Evolutionary conservation across 345 rosid species (phyloP), one percentile per base, ranked within the genome.

Genomic region (Alliaria petiolata): DNA sequence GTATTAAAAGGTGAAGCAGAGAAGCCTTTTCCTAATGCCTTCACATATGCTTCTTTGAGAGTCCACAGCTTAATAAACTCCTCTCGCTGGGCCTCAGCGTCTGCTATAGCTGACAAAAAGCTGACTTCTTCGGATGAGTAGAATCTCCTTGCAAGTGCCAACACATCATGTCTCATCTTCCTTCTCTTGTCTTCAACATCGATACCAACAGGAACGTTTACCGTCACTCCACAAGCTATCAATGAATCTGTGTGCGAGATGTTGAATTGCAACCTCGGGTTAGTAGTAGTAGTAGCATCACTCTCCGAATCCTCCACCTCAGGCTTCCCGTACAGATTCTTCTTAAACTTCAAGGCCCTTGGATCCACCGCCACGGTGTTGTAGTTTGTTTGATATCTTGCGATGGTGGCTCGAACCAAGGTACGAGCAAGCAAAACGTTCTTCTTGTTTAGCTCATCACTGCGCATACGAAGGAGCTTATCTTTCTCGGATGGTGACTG

Each of bases 11-110:
- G 89, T 40, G 79, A 58, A 60, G 88, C 89, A 22, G 97, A 87
- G 76, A 91, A 84, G 45, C 92, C 89, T 75, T 67, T 84, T 70
- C 92, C 88, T 72, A 84, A 20, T 61, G 92, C 97, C 78, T 90
- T 86, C 61, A 84, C 90, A 75, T 88, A 90, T 44, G 95, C 90
- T 70, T 87, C 96, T 81, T 88, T 88, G 50, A 92, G 87, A 49
- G 92, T 89, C 96, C 95, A 89, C 35, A 88, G 46, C 76, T 85
- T 92, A 2, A 89, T 40, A 63, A 92, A 85, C 76, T 89, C 95
- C 72, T 76, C 79, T n/a, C 64, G 74, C 70, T 76, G 86, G 51
- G 74, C 70, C 55, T 83, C 92, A 25, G 82, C 64, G 67, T 89
- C 92, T 59, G 83, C 70, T 75, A 85, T 77, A 61, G 78, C 68